Conservation (phyloP, 2,329 filamentous ascomycete genomes). For the Clarireedia monteithiana region DNA sequence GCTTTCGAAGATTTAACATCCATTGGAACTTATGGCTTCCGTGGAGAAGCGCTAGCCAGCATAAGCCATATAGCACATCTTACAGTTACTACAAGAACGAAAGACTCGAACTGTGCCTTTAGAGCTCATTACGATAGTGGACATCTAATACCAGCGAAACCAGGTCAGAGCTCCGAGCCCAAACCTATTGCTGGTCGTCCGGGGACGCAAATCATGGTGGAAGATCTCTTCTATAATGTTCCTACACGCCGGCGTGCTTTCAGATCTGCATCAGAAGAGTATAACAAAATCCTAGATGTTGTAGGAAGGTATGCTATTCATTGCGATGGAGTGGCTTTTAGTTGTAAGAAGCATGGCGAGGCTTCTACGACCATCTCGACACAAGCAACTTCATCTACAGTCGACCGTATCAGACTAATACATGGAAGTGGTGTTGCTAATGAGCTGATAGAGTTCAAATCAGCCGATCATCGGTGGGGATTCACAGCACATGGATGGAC, state of each 20-base stretch:
- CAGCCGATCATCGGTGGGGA: constrained; percentile 68
- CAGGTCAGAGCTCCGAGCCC: constrained; percentile 78
- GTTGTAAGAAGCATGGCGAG: constrained; percentile 94
- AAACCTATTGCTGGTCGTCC: constrained; percentile 80
- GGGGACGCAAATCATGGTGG: constrained; percentile 92
- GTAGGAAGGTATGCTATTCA: constrained; percentile 91
- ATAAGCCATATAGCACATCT: constrained; percentile 98
- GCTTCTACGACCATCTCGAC: constrained; percentile 75
- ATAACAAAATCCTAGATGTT: constrained; percentile 94
- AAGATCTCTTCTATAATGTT: constrained; percentile 96
- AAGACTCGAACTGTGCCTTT: constrained; percentile 82
- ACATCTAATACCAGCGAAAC: constrained; percentile 73
- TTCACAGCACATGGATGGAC: constrained; percentile 76
- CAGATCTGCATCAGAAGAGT: constrained; percentile 86
- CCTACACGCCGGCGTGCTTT: constrained; percentile 84
- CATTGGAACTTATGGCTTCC: constrained; percentile 95
- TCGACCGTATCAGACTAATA: constrained; percentile 85
- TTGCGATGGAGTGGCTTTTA: constrained; percentile 84
- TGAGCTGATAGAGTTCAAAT: constrained; percentile 71
- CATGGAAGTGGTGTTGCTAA: constrained; percentile 79
- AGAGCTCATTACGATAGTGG: constrained; percentile 82
- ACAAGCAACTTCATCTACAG: constrained; percentile 59
- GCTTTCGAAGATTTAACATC: constrained; percentile 84
- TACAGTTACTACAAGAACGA: constrained; percentile 88
- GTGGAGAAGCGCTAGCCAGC: constrained; percentile 90